A percentile compares a stretch with the other conserved stretches of the same genome.
These are phyloP conservation scores for Neofusicoccum laricinum DNA, from an alignment of 2,329 filamentous ascomycete genomes.

Conservation along the genomic window DNA sequence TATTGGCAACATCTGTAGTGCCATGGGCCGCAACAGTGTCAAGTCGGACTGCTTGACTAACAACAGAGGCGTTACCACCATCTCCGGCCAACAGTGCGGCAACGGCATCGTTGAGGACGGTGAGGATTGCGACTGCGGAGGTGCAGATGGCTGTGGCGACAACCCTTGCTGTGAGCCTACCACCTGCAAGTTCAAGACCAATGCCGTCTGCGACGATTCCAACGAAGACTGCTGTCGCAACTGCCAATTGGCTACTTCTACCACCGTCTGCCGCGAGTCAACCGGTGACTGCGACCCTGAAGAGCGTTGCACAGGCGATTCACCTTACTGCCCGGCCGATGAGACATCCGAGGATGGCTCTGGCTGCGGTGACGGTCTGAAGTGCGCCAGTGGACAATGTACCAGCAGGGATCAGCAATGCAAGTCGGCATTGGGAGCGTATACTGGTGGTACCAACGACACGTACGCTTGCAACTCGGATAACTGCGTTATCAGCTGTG, in stretches of 20 bases:
- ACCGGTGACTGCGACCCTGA: conserved; percentile 80
- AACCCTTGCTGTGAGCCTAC: conserved; percentile 81
- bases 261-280: conserved; percentile 74
- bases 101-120: conserved; percentile 95
- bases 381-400: conserved; percentile 90
- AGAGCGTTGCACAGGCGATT: conserved; percentile 75
- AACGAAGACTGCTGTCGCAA: conserved; percentile 80
- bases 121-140: conserved; percentile 96
- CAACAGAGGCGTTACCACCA: conserved; percentile 78
- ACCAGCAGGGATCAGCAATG: conserved; percentile 91
- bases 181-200: conserved; percentile 79
- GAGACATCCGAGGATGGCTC: conserved; percentile 66
- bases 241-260: conserved; percentile 66
- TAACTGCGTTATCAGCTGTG: conserved; percentile 75
- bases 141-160: conserved; percentile 63
- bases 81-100: conserved; percentile 81
- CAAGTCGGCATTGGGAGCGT: conserved; percentile 70
- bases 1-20: conserved; percentile 91
- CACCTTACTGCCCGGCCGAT: conserved; percentile 73
- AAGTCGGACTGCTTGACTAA: conserved; percentile 75
- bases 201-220: conserved; percentile 75
- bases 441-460: conserved; percentile 65
- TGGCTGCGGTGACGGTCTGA: conserved; percentile 67
- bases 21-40: conserved; percentile 73
- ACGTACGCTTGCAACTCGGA: conserved; percentile 69